phyloP scores from a whole-genome alignment of 352 stramenopile species.

The Pythium dissotocum region DNA sequence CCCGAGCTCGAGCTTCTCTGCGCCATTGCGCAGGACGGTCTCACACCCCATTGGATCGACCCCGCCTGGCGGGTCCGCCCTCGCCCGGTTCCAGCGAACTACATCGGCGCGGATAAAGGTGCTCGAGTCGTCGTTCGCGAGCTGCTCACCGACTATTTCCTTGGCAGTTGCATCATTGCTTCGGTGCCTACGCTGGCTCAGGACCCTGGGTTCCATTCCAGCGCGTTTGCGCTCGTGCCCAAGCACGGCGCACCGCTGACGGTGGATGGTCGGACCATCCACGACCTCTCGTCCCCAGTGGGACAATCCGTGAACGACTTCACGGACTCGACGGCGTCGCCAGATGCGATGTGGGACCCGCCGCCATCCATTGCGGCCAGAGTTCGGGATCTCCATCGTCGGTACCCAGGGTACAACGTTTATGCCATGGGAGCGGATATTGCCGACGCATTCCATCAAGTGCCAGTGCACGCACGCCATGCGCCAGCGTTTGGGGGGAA shows the following conservation, averaged over 20 bases:
- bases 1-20: constrained; percentile 13
- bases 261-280: constrained; percentile 25
- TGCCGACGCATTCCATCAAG: constrained; percentile 16
- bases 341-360: constrained; percentile 13
- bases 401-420: constrained; percentile 11
- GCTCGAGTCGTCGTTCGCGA: constrained; percentile 6
- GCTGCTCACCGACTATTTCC: constrained; percentile 12
- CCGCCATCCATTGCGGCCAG: constrained; percentile 3
- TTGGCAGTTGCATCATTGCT: constrained; percentile 18
- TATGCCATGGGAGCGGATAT: constrained; percentile 13
- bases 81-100: constrained; percentile 15
- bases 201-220: constrained; percentile 14
- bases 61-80: neutral
- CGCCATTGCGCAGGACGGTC: constrained; percentile 11
- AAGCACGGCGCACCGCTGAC: constrained; percentile 12
- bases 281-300: constrained; percentile 8
- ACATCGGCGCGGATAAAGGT: constrained; percentile 9
- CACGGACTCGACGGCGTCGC: constrained; percentile 11
- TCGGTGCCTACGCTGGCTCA: constrained; percentile 15
- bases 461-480: constrained; percentile 1
- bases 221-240: constrained; percentile 18
- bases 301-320: constrained; percentile 10
- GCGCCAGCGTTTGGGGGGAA: constrained; percentile 9
- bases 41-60: neutral
- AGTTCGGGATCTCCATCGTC: constrained; percentile 3